Conservation (phyloP, 257 asterid genomes). For the Plantago elongata region DNA sequence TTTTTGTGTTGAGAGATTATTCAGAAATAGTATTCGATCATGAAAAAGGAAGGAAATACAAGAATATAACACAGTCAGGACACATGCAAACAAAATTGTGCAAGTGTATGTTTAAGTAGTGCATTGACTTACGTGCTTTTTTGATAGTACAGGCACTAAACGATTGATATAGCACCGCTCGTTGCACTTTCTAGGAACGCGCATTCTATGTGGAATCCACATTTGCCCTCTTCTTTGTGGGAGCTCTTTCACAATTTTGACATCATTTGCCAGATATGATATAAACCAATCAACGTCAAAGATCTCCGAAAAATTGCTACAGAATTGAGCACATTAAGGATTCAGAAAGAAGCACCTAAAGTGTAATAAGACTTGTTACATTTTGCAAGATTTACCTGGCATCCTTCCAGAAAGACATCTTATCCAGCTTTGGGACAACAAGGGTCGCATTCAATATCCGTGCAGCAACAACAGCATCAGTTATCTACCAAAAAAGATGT, state of each 20-base stretch:
- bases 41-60: neutral
- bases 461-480: conserved; percentile 99
- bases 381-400: conserved; percentile 45
- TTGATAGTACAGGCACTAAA: conserved; percentile 68
- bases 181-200: conserved; percentile 92
- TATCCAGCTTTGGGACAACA: conserved; percentile 81
- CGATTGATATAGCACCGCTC: conserved; percentile 73
- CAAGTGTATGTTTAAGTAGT: conserved; percentile 3
- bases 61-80: neutral
- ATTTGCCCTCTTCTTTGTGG: conserved; percentile 66
- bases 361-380: conserved; percentile 10
- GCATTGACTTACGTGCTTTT: conserved; percentile 63
- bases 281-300: conserved; percentile 81
- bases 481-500: conserved; percentile 50
- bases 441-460: conserved; percentile 95
- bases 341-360: conserved; percentile 12
- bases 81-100: neutral
- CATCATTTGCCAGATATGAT: conserved; percentile 68
- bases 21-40: conserved; percentile 9
- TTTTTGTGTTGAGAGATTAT: conserved; percentile 5
- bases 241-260: conserved; percentile 68
- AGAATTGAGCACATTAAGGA: conserved; percentile 30
- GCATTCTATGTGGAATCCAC: conserved; percentile 83
- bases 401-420: conserved; percentile 96
- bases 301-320: conserved; percentile 93